phyloP scores from a whole-genome alignment of 2,329 filamentous ascomycete genomes.

The Hirsutella rhossiliensis region DNA sequence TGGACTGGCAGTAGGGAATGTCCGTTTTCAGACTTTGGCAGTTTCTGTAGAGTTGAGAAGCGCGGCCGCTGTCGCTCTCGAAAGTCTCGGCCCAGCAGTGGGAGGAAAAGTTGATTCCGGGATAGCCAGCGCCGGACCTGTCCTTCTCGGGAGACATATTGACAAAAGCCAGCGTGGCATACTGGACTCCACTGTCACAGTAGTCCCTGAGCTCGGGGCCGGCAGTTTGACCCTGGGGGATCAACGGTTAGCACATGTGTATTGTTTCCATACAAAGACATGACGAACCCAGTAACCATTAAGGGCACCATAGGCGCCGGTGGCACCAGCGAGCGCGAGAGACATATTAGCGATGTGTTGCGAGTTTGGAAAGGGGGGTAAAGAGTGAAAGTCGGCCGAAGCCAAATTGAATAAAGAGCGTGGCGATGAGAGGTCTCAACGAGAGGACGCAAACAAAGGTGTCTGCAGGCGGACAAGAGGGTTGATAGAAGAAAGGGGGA shows the following conservation, averaged over 20 bases:
- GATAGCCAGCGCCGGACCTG: constrained; percentile 15
- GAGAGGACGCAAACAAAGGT: background rate
- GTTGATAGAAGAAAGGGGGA: too few relatives aligned
- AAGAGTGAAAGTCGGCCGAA: background rate
- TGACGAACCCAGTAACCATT: constrained; percentile 28
- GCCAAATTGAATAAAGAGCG: background rate
- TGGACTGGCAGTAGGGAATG: constrained; percentile 27
- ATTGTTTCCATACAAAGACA: background rate
- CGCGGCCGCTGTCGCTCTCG: constrained; percentile 9
- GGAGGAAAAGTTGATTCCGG: constrained; percentile 26
- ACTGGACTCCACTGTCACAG: constrained; percentile 24
- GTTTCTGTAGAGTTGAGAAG: constrained; percentile 19
- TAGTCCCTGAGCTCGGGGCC: constrained; percentile 18
- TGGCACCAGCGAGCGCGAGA: constrained; percentile 9
- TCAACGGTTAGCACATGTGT: background rate
- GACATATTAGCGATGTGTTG: constrained; percentile 7
- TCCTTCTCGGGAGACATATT: constrained; percentile 24
- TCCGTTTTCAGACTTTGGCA: constrained; percentile 25
- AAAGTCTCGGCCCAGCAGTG: constrained; percentile 21
- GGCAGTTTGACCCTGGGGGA: constrained; percentile 21
- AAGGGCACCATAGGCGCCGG: constrained; percentile 16
- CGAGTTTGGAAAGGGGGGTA: background rate
- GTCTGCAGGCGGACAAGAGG: background rate
- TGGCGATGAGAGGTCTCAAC: background rate
- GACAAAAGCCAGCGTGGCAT: constrained; percentile 25